Base-by-base conservation (phyloP, 2,329 filamentous ascomycete species). In the Xylaria sp. region DNA sequence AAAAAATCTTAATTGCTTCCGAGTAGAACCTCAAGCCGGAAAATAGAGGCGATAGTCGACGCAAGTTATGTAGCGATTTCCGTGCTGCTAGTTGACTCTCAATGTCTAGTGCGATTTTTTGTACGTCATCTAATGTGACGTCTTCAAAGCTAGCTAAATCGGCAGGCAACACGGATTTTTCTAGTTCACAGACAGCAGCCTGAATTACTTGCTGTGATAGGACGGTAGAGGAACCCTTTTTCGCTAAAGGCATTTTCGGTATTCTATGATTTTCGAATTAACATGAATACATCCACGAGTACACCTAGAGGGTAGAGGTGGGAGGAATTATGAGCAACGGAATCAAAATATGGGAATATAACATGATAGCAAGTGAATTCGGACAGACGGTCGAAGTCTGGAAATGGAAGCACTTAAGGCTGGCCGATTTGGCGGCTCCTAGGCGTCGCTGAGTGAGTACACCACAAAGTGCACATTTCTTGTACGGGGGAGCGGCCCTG, bases 41-140 rank as follows among this genome's bases (percentile, higher is more conserved):
- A 13, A 80, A 67, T 7, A 80, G 67, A 1, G 77, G 76, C 29
- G 70, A 54, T 5, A 80, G 71, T 4, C 77, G 75, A 1, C 67
- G 66, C 66, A 79, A 67, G 35, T 78, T 79, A 7, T 73, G 69
- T 4, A 77, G 67, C 4, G 60, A 68, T 44, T 67, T 61, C 51
- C 73, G 59, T 4, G 60, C 55, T 35, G 56, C 60, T 29, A 65
- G 51, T 47, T 62, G 46, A 19, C 46, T 44, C 6, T 58, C 46
- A 19, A 51, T 57, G 17, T 27, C 37, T 9, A 57, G 25, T 5
- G 54, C 44, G 7, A 46, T 43, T 27, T 57, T 57, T 27, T 37
- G 23, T 19, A 57, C 54, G 46, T 38, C 54, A 10, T 57, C 46
- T 17, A 57, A 35, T n/a, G 54, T 43, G 17, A 43, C 4, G 27